Base-by-base conservation (phyloP, 345 rosid species). In the Ricinus communis region DNA sequence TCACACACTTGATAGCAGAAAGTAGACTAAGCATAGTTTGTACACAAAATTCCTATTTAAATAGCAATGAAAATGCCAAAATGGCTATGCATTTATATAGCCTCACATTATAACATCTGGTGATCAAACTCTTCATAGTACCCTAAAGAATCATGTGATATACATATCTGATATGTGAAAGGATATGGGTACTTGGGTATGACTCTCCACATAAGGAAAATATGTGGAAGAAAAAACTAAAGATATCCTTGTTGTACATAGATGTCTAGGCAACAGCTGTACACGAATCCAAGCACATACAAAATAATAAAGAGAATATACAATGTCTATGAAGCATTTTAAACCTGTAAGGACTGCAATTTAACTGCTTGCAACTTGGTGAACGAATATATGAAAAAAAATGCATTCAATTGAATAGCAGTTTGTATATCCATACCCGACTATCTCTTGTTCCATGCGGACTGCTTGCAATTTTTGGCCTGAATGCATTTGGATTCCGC, bases 391-490 rank as follows among this genome's bases (percentile, higher is more conserved):
- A n/a, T n/a, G n/a, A n/a, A 72, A n/a, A 49, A 38, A 57, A 12
- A 19, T 10, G 24, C 49, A 58, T 27, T 28, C 30, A 47, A n/a
- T 24, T 12, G 52, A 68, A 53, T 22, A 46, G 5, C 52, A 11
- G 21, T 52, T 60, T 31, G 56, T 38, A 14, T 57, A 71, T 57
- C 28, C 46, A 64, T 88, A 96, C 99, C 86, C 84, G 87, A 76
- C 72, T 88, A 71, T 88, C 98, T 27, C 85, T 82, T 52, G 77
- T 71, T 79, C 85, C 93, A 82, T 88, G 98, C n/a, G 98, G 97
- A 65, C 99, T 91, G 82, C 96, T 88, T 55, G 93, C 97, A 81
- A 96, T 93, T 82, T 96, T 96, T 24, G 99, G 99, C 77, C 95
- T 91, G 75, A 96, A 96, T 28, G 99, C 99, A 83, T 89, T 88